Evolutionary conservation across 805 yeast species (phyloP), one percentile per base, ranked within the genome.

Genomic region (Lachancea dasiensis): DNA sequence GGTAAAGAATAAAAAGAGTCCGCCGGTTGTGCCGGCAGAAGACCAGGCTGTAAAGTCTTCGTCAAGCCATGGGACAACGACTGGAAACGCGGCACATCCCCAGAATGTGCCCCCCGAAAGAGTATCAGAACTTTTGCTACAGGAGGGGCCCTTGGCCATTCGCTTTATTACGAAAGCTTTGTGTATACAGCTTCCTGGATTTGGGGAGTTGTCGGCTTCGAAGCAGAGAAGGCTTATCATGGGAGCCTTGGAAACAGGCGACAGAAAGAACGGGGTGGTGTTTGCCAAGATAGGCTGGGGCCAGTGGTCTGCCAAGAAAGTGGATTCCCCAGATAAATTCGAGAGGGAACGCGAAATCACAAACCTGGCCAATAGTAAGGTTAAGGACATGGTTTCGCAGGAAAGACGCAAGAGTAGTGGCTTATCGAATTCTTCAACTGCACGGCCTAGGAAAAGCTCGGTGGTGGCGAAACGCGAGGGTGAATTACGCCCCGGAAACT

Each of bases 221-320:
- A 89, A 89, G 55, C 96, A 89, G 62, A 73, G 97, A 54, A 70
- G 97, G 43, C 71, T 89, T 40, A 89, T 89, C 21, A 89, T 89
- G 81, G 78, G 87, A 10, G 92, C 89, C 27, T 72, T 89, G 63
- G 95, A 86, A 50, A 73, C 75, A 46, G 82, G 84, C 7, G 79
- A 75, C 39, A 70, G 72, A 41, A 58, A 58, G 5, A 54, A 65
- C 31, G 57, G 64, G 5, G 79, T 83, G 29, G 75, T 81, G 11
- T 89, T 89, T 63, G 95, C 86, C 54, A 89, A 89, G 63, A 86
- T 89, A 22, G 96, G 97, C 16, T 89, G 97, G 97, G 97, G 97
- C 43, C 94, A 89, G 59, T 89, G 97, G 97, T 46, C 57, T 17
- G 94, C 89, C 3, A 27, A 14, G 4, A 72, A 78, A 50, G 64